Evolutionary conservation across 371 early-diverging fungal species (phyloP).

Genomic region (Mortierella sp.): DNA sequence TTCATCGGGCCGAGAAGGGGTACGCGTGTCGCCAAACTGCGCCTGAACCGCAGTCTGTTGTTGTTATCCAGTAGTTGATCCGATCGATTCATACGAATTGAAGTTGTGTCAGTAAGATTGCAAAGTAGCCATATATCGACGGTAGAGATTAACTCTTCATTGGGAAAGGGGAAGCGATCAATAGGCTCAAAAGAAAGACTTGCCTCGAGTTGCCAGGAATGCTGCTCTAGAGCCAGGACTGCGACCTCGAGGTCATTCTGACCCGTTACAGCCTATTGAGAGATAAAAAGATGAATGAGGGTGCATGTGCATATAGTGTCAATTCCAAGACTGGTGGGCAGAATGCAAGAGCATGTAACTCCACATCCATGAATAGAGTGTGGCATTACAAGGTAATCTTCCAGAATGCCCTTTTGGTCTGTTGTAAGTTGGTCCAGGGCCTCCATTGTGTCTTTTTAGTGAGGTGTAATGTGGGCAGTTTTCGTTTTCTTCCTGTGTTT

Average conservation of each 20-base stretch:
- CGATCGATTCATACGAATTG: background rate
- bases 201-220: conserved; percentile 56
- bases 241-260: conserved; percentile 55
- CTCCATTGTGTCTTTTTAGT: conserved; percentile 30
- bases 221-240: conserved; percentile 48
- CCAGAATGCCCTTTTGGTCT: conserved; percentile 46
- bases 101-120: background rate
- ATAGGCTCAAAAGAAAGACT: background rate
- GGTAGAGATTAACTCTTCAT: background rate
- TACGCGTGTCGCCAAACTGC: conserved; percentile 54
- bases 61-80: background rate
- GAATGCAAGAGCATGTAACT: conserved; percentile 1
- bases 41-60: conserved; percentile 54
- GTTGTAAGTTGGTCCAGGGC: conserved; percentile 45
- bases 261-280: conserved; percentile 48
- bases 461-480: background rate
- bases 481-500: too few species aligned
- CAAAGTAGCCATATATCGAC: too few species aligned
- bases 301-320: background rate
- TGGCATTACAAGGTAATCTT: conserved; percentile 42
- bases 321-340: background rate
- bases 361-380: conserved; percentile 1
- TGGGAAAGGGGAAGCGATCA: background rate
- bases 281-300: background rate
- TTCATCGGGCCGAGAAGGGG: conserved; percentile 36